Conservation (phyloP, 179 eudicot species). For the Dionaea muscipula region DNA sequence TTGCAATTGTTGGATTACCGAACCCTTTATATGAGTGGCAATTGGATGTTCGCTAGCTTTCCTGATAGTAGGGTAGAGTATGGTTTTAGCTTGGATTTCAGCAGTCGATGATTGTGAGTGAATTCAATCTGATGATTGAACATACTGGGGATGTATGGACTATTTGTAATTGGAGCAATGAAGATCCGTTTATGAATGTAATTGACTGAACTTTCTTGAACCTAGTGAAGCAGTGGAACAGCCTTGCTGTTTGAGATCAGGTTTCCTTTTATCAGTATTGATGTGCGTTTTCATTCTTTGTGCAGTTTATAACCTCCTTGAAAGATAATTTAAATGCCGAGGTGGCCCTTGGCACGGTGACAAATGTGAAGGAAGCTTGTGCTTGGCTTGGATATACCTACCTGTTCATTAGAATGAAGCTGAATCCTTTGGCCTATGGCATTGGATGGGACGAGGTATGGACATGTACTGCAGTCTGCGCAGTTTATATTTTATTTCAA, state of each 20-base stretch:
- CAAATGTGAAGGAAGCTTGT: conserved; percentile 99
- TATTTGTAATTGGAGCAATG: not conserved
- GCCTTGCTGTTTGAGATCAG: not conserved
- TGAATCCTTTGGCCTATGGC: conserved; percentile 97
- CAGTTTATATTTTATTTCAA: no score
- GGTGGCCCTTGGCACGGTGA: conserved; percentile 95
- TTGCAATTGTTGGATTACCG: no score
- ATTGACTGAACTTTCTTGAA: not conserved
- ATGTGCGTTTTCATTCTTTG: not conserved
- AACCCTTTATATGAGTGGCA: no score
- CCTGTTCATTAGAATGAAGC: conserved; percentile 93
- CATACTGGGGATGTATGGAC: not conserved
- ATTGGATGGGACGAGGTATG: conserved; percentile 99
- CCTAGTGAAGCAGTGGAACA: not conserved
- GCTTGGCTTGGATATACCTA: conserved; percentile 99
- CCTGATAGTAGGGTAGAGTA: no score
- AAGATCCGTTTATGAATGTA: not conserved
- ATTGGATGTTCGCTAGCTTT: no score
- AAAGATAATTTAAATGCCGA: conserved; percentile 98
- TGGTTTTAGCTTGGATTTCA: no score
- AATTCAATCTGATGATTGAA: not conserved
- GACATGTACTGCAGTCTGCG: not conserved
- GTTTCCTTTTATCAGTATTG: not conserved
- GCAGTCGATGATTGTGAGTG: not conserved
- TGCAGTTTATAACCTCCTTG: conserved; percentile 91